Base-by-base conservation (phyloP, 1,139 yeast species). In the Candida mesenterica region DNA sequence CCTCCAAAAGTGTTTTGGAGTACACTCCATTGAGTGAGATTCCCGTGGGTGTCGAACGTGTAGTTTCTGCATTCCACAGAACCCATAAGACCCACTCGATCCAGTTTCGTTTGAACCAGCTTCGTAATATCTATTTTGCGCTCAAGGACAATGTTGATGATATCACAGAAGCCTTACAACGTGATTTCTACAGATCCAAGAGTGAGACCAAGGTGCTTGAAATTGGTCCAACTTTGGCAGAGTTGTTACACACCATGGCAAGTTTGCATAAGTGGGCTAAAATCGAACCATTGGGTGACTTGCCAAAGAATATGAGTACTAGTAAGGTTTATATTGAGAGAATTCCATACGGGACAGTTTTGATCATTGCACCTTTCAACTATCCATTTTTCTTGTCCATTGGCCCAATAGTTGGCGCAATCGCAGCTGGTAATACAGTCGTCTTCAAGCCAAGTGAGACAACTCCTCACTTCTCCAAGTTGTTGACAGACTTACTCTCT, bases 371-470 rank as follows among this genome's bases (percentile, higher is more conserved):
- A 1, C 96, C 97, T 0, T 90, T 86, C 75, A 90, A 90, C 62
- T 92, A 83, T 57, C 98, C 98, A 1, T 59, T 86, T 35, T 45
- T 75, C 29, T 65, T 90, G 44, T 55, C 87, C 0, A 45, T 89
- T 18, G 68, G 77, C 13, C 89, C 97, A 0, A 53, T 90, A 13
- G 71, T 81, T 25, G 88, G 88, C 20, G 96, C 96, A 1, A 65
- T 92, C 48, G 89, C 96, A 2, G 89, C 85, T 14, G 97, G 97
- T 15, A 90, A 90, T 57, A 71, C 82, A 5, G 94, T 86, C 17
- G 79, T 86, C 16, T 65, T 85, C 52, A 90, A 90, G 57, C 95
- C 88, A 23, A 76, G 86, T 25, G 97, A 92, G 58, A 57, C 73
- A 40, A 77, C 84, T 2, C 92, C 95, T 1, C 64, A 74, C 45